A percentile compares a stretch with the other conserved stretches of the same genome.
Conservation (phyloP, 345 rosid genomes). For the Viola odorata region DNA sequence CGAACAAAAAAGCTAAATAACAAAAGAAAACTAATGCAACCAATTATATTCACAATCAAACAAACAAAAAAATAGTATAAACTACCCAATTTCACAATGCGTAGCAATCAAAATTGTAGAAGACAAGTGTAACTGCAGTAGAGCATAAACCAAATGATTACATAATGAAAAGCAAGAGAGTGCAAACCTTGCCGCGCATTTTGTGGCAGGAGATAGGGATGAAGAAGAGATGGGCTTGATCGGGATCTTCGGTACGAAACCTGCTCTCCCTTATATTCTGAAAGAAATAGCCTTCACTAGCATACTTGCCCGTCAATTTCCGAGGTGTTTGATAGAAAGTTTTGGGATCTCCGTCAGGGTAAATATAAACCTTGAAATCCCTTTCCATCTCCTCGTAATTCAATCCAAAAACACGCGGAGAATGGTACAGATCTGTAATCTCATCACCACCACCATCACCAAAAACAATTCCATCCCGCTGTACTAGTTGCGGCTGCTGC, state of each 20-base stretch:
- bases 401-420: conserved; percentile 50
- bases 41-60: neutral
- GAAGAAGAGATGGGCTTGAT: conserved; percentile 83
- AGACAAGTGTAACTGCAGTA: too few relatives aligned
- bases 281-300: conserved; percentile 98
- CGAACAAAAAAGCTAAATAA: neutral
- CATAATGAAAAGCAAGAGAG: neutral
- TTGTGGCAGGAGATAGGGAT: conserved; percentile 94
- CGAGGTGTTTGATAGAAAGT: conserved; percentile 90
- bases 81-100: neutral
- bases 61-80: neutral
- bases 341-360: conserved; percentile 91
- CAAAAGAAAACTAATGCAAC: neutral
- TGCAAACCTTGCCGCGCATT: conserved; percentile 88
- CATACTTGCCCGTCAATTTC: conserved; percentile 89
- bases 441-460: conserved; percentile 17
- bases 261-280: conserved; percentile 77
- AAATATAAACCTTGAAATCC: conserved; percentile 71
- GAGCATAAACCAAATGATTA: too few relatives aligned
- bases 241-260: conserved; percentile 73
- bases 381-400: conserved; percentile 52
- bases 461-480: neutral
- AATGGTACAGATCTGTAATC: conserved; percentile 54
- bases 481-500: neutral
- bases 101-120: too few relatives aligned